Evolutionary conservation across 192 early-diverging fungal species (phyloP).

Genomic region (Backusella morwellensis): DNA sequence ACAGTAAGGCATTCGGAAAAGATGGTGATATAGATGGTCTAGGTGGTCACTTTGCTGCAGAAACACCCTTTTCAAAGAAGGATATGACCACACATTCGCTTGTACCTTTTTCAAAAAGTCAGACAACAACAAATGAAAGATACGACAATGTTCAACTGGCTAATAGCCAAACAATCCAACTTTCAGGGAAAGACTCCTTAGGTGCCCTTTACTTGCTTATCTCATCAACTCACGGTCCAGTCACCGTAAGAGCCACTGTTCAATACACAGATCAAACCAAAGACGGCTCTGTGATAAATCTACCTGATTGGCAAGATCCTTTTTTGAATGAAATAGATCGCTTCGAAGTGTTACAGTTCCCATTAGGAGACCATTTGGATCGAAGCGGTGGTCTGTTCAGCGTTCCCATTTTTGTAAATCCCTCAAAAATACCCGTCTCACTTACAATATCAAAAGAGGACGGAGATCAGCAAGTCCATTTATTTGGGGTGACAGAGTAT

Average conservation of each 20-base stretch:
- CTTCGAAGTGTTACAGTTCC: neutral
- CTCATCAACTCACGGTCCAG: neutral
- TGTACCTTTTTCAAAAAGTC: neutral
- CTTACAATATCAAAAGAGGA: neutral
- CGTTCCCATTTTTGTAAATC: neutral
- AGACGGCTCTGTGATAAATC: neutral
- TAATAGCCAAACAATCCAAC: neutral
- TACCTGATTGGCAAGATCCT: constrained; percentile 1
- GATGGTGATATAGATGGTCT: neutral
- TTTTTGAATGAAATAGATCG: neutral
- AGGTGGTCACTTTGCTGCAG: neutral
- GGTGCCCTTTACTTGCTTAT: neutral
- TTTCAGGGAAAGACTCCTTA: neutral
- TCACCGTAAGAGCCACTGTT: neutral
- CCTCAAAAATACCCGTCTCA: neutral
- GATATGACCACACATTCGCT: neutral
- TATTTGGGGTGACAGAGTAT: neutral
- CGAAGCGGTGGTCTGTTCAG: neutral
- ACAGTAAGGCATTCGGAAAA: neutral
- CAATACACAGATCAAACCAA: neutral
- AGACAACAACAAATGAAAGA: neutral
- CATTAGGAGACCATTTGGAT: neutral
- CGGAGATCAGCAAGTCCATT: neutral
- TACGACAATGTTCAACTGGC: neutral
- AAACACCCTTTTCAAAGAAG: neutral